Evolutionary conservation across 257 asterid genomes (phyloP), one percentile per base, ranked within the genome.

Genomic region (Capsicum chinense): DNA sequence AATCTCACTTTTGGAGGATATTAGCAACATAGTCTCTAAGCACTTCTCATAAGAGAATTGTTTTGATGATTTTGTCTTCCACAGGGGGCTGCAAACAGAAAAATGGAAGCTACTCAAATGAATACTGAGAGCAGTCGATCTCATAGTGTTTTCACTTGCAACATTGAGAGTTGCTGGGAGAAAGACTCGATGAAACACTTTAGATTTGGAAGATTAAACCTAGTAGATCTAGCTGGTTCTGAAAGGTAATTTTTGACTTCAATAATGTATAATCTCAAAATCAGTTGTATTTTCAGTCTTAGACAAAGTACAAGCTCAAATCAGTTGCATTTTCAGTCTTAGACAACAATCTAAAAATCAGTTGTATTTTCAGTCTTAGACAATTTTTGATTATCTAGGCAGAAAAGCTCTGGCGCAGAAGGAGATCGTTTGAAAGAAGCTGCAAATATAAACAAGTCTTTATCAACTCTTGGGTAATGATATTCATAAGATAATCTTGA

Each of bases 211-310:
- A 95, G 96, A 85, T 84, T 93, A 85, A 95, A 95, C 86, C 87
- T 95, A 84, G 98, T 93, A 59, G 98, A 95, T 87, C 89, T 93
- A 81, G 97, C 98, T 91, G 98, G 98, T 78, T 93, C 98, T 82
- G 98, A 95, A 87, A 93, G 98, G 97, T 95, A 89, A 83, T n/a
- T 56, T 5, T 79, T 59, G 47, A 57, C 86, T 73, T 79, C 42
- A 66, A 57, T 47, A 13, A 71, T 67, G 52, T 85, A 33, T 26
- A 82, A 76, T 82, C 83, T 84, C 74, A 39, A 39, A 39, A 16
- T 79, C 76, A 88, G 62, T 67, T 33, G 67, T 52, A 59, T 73
- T 56, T 76, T 82, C 79, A 39, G 42, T 16, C 73, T 60, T 82
- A 79, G 80, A 67, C 84, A 57, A 86, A 26, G 33, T 26, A 26